Evolutionary conservation across 768 basidiomycete species (phyloP), one percentile per base, ranked within the genome.

Genomic region (Rubroboletus pulcherrimus): DNA sequence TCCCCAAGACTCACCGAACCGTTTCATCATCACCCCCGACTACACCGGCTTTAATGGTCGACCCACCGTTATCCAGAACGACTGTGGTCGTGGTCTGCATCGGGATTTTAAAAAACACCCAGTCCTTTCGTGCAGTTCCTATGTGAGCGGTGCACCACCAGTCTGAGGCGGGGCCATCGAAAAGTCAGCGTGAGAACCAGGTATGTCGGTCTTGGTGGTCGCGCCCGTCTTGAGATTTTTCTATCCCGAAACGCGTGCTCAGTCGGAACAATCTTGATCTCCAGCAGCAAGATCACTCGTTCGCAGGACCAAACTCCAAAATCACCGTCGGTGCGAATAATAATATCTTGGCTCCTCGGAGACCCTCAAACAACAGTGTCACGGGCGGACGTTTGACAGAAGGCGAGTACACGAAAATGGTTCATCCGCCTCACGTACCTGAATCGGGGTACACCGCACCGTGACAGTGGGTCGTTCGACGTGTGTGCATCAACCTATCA

Each of bases 51-150:
- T 97, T 98, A 70, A 96, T 85, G 5, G 82, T 82, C 35, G 81
- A 84, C 10, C 84, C 94, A 39, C 94, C 94, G 67, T 96, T 98
- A 70, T 98, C 94, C 43, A 96, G 77, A 14, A 95, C 77, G 52
- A 94, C 73, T 29, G 85, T 75, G 12, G 74, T 66, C 40, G 39
- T 5, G 1, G 61, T 26, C 9, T 51, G 38, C 54, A 71, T 61
- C 51, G 5, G 31, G 26, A 15, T 21, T 1, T 14, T 21, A 5
- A 29, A 54, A 31, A 24, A 1, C 7, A 38, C 19, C 35, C 21
- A 21, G 17, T 5, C 9, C 1, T 14, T n/a, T 17, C 30, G n/a
- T 15, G 15, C 0, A 10, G n/a, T 29, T n/a, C 12, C 31, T 47
- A 47, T 9, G 45, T 33, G 45, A 19, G 30, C 7, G 5, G 19